Base-by-base conservation (phyloP, 257 asterid genomes). In the Lycium barbarum region DNA sequence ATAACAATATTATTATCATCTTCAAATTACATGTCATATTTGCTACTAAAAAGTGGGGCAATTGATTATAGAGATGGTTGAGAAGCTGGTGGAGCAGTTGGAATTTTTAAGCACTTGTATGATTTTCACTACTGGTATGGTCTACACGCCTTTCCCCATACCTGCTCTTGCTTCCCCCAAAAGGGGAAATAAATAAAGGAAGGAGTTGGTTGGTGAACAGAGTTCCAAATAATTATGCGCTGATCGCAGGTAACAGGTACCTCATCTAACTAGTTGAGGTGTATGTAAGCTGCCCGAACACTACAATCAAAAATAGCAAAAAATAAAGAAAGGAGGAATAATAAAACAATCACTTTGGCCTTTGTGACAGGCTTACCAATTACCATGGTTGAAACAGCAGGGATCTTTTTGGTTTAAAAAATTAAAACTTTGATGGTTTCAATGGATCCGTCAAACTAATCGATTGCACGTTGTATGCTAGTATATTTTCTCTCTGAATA, bases 121-220 rank as follows among this genome's bases (percentile, higher is more conserved):
- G 80, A 47, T 49, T 13, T 13, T 49, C 62, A 76, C 13, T 22
- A 76, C 15, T 76, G 82, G 43, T 22, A 51, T 51, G 47, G 82
- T 76, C 82, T 51, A 47, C 26, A 22, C 13, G 47, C 65, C 47
- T 76, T 76, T 36, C 13, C 82, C 80, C 81, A 49, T 49, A 53
- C 40, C 47, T 1, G 0, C 62, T n/a, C n/a, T 49, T n/a, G 5
- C 61, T 10, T 53, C 81, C 43, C 59, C 43, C 59, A 43, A 22
- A 22, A 74, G 49, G 38, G 58, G 62, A 12, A 49, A 49, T 17
- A 9, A 11, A 51, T 6, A 74, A 11, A 73, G 6, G 49, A 13
- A 49, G 61, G 61, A 49, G 38, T 70, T 26, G 33, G 45, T 40
- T 70, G 54, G 54, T 70, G 79, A 70, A 49, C 11, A 49, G 1